Evolutionary conservation across 192 early-diverging fungal genomes (phyloP), one percentile per base, ranked within the genome.

Genomic region (Entomortierella beljakovae): DNA sequence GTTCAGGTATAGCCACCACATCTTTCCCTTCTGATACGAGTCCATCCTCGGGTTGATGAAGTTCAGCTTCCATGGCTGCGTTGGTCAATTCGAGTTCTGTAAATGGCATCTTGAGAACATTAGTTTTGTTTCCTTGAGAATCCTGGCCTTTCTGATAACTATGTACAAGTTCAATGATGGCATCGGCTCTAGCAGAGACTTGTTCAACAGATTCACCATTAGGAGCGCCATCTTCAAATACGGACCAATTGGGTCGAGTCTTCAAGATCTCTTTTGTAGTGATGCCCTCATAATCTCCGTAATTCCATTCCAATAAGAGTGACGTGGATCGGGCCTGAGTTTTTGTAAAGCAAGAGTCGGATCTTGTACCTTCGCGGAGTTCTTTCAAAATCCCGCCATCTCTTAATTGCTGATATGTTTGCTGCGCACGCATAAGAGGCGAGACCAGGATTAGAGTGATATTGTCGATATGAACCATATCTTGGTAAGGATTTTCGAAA

Each of bases 211-310:
- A 80, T 35, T 84, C 83, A 20, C 83, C 83, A 42, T 74, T 74
- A 10, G 83, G 83, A 1, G 59, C 70, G 35, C 67, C 68, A 52
- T 71, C 75, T 2, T 67, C 76, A 58, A 83, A 80, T 13, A 83
- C 43, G n/a, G 64, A 65, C 68, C 77, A 81, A n/a, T 28, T 43
- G n/a, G 68, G 71, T 4, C 50, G 32, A 3, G 70, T 64, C 29
- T 83, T 69, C 22, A 82, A 66, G 58, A 84, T 84, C 56, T 84
- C 80, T 40, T 76, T 69, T 7, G 80, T 84, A 4, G 83, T 84
- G 0, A 82, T 60, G 11, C 83, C 80, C 54, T 84, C 83, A 28
- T 82, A 84, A 52, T 84, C 80, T 11, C 83, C 83, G 58, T 82
- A 84, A 52, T 84, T 56, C 83, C 83, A 84, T 61, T 84, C 83